A percentile compares a stretch with the other conserved stretches of the same genome.
Evolutionary conservation across 2,329 filamentous ascomycete genomes (phyloP).

Genomic region (Botryotinia convoluta): DNA sequence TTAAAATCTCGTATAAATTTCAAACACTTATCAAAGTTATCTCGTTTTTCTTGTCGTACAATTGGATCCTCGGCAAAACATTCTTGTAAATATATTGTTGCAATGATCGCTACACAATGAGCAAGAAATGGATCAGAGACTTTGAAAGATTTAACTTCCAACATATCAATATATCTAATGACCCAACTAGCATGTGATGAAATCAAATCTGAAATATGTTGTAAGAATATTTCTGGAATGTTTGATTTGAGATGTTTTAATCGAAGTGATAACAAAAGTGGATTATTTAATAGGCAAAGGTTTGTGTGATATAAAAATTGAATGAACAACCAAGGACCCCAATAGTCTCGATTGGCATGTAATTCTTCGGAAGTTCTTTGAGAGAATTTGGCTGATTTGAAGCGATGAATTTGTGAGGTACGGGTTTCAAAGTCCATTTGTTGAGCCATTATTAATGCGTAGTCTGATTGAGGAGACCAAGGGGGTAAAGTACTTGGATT

Average conservation of each 20-base stretch:
- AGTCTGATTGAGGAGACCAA: conserved; percentile 52
- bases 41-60: conserved; percentile 43
- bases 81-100: conserved; percentile 53
- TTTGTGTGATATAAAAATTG: conserved; percentile 54
- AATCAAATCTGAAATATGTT: conserved; percentile 52
- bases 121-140: conserved; percentile 48
- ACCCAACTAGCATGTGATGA: conserved; percentile 53
- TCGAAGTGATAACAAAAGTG: conserved; percentile 51
- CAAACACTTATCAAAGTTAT: conserved; percentile 46
- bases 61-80: conserved; percentile 45
- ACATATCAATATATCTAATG: conserved; percentile 49
- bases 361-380: conserved; percentile 44
- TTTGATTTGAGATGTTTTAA: conserved; percentile 51
- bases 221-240: conserved; percentile 54
- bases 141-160: conserved; percentile 45
- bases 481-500: conserved; percentile 44
- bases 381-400: conserved; percentile 48
- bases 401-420: conserved; percentile 51
- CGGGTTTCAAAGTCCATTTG: conserved; percentile 53
- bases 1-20: conserved; percentile 44
- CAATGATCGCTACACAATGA: conserved; percentile 51
- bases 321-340: conserved; percentile 52
- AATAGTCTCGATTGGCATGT: conserved; percentile 48
- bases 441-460: conserved; percentile 47
- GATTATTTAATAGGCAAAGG: conserved; percentile 53